These are phyloP conservation scores for Houttuynia cordata DNA, from an alignment of 164 flowering plant genomes.

Conservation along the genomic window DNA sequence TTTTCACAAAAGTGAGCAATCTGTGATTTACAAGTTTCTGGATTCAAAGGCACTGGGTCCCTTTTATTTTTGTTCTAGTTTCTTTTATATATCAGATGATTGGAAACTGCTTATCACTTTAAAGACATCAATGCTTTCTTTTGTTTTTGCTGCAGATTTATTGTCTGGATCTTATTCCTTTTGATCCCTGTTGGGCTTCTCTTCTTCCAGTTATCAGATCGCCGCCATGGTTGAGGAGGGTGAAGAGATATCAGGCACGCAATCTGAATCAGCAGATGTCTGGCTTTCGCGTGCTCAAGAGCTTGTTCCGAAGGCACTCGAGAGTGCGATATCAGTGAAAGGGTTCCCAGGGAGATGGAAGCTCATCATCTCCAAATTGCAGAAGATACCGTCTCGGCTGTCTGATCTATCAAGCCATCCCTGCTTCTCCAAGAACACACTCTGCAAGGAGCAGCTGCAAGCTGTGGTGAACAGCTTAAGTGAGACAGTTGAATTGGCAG, in stretches of 20 bases:
- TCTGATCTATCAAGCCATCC: constrained; percentile 88
- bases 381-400: constrained; percentile 60
- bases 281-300: constrained; percentile 47
- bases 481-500: constrained; percentile 50
- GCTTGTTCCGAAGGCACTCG: constrained; percentile 54
- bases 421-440: constrained; percentile 71
- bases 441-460: constrained; percentile 82
- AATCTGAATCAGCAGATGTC: constrained; percentile 40
- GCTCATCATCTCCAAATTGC: constrained; percentile 56
- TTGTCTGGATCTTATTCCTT: constrained; percentile 5
- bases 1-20: constrained; percentile 12
- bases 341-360: constrained; percentile 77
- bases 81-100: constrained; percentile 17
- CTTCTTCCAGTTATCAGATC: constrained; percentile 7
- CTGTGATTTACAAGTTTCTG: constrained; percentile 47
- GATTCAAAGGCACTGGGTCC: constrained; percentile 15
- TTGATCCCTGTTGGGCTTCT: not conserved
- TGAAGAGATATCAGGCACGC: constrained; percentile 14
- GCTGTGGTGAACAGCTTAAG: constrained; percentile 50
- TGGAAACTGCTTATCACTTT: constrained; percentile 39
- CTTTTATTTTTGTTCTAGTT: not conserved
- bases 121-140: not conserved
- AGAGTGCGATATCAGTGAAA: constrained; percentile 48
- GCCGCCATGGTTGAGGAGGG: constrained; percentile 51
- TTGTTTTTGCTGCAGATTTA: constrained; percentile 5